Evolutionary conservation across 306 rosid species (phyloP), one percentile per base, ranked within the genome.

Genomic region (Lagenaria siceraria): DNA sequence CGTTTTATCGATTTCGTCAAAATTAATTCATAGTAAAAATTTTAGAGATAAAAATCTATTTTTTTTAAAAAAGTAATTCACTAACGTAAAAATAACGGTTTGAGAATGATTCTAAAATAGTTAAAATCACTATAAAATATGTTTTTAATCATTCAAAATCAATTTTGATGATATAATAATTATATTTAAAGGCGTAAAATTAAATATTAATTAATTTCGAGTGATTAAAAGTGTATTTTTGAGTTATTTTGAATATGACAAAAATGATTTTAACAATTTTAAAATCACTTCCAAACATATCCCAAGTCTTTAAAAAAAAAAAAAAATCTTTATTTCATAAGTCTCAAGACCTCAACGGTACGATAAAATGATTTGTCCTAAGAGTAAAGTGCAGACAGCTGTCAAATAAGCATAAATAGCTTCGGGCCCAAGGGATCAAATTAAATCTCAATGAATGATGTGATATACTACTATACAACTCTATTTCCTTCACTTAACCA

Each of bases 361-460:
- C 48, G 49, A 64, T 35, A 18, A 17, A 18, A 64, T 35, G 46
- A 64, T 17, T 64, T n/a, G n/a, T 5, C 29, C 1, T 8, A 38
- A 65, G 49, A 8, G 29, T 36, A 65, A 65, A 65, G 52, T 66
- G 74, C 10, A 66, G 52, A 66, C 74, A 66, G 74, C 74, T 66
- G 74, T 66, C 2, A 22, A n/a, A 22, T 38, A 40, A 66, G 53
- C 22, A 66, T 38, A 12, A 66, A 40, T 66, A 66, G 53, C 33
- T 66, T 38, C 10, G 74, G 33, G 27, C 9, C 68, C 51, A 65
- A 65, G 73, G 31, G 73, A 65, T 36, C 17, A 40, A n/a, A 66
- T 66, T 40, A 40, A 65, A 66, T 36, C 17, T 40, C 17, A 38
- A 66, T 38, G 9, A 40, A 66, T 66, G 33, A 66, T 66, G 74